Base-by-base conservation (phyloP, 305 asterid species). In the Caryopteris hybrid region DNA sequence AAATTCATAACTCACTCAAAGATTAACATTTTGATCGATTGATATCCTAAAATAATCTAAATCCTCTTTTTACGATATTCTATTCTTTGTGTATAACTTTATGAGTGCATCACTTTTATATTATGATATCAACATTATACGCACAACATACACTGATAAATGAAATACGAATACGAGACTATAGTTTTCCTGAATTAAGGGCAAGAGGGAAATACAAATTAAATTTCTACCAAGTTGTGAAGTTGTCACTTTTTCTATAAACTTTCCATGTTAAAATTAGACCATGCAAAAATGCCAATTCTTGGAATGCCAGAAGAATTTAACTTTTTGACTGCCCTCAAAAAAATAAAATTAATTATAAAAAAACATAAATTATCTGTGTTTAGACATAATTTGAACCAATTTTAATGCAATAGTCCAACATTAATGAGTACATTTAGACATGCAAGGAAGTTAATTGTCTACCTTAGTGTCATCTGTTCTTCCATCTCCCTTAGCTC, bases 381-480 rank as follows among this genome's bases (percentile, higher is more conserved):
- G 21, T 14, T 45, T 45, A 22, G 22, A 23, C 55, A 43, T 3
- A 2, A 25, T 36, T 41, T 42, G 10, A 48, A 25, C 25, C 3
- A 13, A 4, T 42, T 42, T 5, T 42, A 1, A 42, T 42, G 48
- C 20, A 42, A 39, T 16, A 3, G 10, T 14, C 52, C 52, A 46
- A n/a, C 52, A 45, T n/a, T 46, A 46, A 46, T 7, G 22, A 10
- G 18, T 6, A 38, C 21, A 61, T 70, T 56, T 3, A 21, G 34
- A 59, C 73, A 68, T 48, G 70, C 69, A 67, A 53, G n/a, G 13
- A 36, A 13, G n/a, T 33, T 29, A 7, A 2, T 6, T 8, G 1
- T 38, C 61, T 87, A 92, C 99, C 93, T 91, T 86, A 57, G 99
- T 94, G 56, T 94, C 99, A 78, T 94, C 97, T 16, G 86, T 77